Percentiles rank a stretch among this genome's conserved stretches.
Evolutionary conservation across 805 yeast genomes (phyloP).

Genomic region (Vanderwaltozyma yarrowii): DNA sequence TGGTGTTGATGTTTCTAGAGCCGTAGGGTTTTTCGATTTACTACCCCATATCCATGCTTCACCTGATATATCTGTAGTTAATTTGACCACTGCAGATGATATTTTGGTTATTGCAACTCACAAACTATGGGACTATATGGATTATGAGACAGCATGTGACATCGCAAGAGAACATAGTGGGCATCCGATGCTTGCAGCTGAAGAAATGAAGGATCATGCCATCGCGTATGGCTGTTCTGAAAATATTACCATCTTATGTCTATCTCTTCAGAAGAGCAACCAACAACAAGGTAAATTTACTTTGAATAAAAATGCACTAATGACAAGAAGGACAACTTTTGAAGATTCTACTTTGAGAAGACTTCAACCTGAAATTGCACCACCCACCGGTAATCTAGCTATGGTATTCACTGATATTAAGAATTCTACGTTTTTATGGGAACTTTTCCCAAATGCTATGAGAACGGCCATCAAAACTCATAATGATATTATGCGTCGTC

Average conservation of each 20-base stretch:
- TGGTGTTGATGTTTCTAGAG: slow-evolving; percentile 71
- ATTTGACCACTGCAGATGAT: slow-evolving; percentile 63
- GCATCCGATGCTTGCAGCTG: slow-evolving; percentile 87
- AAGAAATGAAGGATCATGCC: slow-evolving; percentile 86
- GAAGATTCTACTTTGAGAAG: slow-evolving; percentile 76
- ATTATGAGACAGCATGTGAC: slow-evolving; percentile 82
- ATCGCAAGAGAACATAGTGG: slow-evolving; percentile 71
- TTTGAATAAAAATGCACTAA: slow-evolving; percentile 31
- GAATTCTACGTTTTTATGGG: slow-evolving; percentile 91
- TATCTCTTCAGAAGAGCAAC: slow-evolving; percentile 48
- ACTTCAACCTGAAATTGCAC: slow-evolving; percentile 81
- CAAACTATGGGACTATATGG: slow-evolving; percentile 76
- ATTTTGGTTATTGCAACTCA: slow-evolving; percentile 75
- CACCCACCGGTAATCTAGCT: slow-evolving; percentile 91
- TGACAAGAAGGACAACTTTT: slow-evolving; percentile 42
- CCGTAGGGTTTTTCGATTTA: slow-evolving; percentile 80
- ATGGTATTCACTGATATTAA: slow-evolving; percentile 97
- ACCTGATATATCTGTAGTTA: slow-evolving; percentile 61
- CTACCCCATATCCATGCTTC: slow-evolving; percentile 85
- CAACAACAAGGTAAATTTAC: slow-evolving; percentile 26
- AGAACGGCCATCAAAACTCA: slow-evolving; percentile 92
- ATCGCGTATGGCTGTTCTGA: slow-evolving; percentile 82
- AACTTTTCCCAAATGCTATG: slow-evolving; percentile 86
- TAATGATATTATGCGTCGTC: slow-evolving; percentile 89
- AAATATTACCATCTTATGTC: slow-evolving; percentile 69